Base-by-base conservation (phyloP, 306 rosid species). In the Alnus rubra region DNA sequence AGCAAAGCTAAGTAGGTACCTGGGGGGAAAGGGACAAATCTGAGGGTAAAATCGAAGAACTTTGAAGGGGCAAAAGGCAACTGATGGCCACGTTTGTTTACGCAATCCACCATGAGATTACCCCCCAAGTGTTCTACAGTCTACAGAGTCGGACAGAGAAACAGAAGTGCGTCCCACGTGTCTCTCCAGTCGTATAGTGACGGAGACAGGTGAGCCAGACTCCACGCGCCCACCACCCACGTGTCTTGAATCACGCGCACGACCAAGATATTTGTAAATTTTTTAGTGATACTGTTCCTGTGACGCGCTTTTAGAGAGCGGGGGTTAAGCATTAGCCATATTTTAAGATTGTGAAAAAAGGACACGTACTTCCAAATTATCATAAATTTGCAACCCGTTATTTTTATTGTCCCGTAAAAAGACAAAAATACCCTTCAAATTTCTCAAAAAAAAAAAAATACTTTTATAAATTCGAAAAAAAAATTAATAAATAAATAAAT, bases 21-120 rank as follows among this genome's bases (percentile, higher is more conserved):
- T 80, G 49, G 82, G 85, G 50, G 51, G 3, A 87, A 74, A 86
- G 84, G 84, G 86, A 87, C 88, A 84, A 47, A 86, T 74, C 89
- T 73, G 83, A 77, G 80, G 82, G 82, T 83, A 72, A 82, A 82
- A 87, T 78, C 79, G 54, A 83, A 79, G 65, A 59, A 59, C 65
- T 28, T 7, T n/a, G 65, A 59, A 59, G 37, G 10, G 16, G 33
- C 37, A 59, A 59, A 59, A 28, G 65, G 13, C 28, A 23, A 59
- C 37, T 58, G 33, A 59, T 7, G 37, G 33, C 65, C 65, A 59
- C 65, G 37, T 59, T 59, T 28, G 37, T 59, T 59, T 28, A 28
- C 65, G 14, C 65, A 59, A 59, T 49, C 37, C 65, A 23, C 37
- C 65, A 9, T 28, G 65, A 59, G n/a, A 7, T 42, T 42, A 42